phyloP scores from a whole-genome alignment of 768 basidiomycete species.

The Lactarius sanguifluus region DNA sequence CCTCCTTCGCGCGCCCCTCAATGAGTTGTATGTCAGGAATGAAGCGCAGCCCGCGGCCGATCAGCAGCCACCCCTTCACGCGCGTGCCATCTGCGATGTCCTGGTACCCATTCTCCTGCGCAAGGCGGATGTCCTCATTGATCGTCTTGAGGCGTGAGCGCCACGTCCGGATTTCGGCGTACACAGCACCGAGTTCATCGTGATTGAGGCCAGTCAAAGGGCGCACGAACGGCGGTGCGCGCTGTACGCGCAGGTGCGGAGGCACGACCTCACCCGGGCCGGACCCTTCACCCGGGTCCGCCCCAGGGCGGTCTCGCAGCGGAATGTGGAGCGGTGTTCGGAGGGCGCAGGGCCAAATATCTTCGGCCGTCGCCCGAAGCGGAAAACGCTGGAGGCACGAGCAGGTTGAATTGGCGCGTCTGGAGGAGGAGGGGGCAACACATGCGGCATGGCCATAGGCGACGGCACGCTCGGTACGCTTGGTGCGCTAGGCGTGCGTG shows the following conservation, averaged over 20 bases:
- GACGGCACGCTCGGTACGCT: constrained; percentile 21
- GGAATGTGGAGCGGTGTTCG: constrained; percentile 62
- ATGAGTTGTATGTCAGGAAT: constrained; percentile 67
- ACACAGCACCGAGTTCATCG: constrained; percentile 62
- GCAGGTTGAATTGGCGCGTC: constrained; percentile 30
- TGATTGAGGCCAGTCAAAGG: constrained; percentile 72
- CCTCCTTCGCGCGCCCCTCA: constrained; percentile 79
- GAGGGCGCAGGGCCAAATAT: constrained; percentile 32
- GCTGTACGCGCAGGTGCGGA: constrained; percentile 67
- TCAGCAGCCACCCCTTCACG: constrained; percentile 76
- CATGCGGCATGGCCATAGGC: constrained; percentile 1
- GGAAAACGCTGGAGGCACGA: constrained; percentile 24
- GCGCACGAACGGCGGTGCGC: constrained; percentile 67
- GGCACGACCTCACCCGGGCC: constrained; percentile 47
- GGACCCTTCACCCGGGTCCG: constrained; percentile 37
- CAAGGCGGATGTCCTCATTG: constrained; percentile 69
- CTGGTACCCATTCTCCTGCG: constrained; percentile 64
- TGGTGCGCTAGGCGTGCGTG: constrained; percentile 28
- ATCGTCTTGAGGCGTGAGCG: constrained; percentile 68
- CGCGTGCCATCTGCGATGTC: constrained; percentile 69
- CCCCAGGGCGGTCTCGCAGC: constrained; percentile 41
- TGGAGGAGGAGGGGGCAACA: constrained; percentile 15
- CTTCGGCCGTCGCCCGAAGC: constrained; percentile 26
- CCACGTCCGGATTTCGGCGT: constrained; percentile 68
- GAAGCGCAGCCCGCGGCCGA: constrained; percentile 65